Evolutionary conservation across 2,329 filamentous ascomycete genomes (phyloP).

Genomic region (Fusarium pilosicola): DNA sequence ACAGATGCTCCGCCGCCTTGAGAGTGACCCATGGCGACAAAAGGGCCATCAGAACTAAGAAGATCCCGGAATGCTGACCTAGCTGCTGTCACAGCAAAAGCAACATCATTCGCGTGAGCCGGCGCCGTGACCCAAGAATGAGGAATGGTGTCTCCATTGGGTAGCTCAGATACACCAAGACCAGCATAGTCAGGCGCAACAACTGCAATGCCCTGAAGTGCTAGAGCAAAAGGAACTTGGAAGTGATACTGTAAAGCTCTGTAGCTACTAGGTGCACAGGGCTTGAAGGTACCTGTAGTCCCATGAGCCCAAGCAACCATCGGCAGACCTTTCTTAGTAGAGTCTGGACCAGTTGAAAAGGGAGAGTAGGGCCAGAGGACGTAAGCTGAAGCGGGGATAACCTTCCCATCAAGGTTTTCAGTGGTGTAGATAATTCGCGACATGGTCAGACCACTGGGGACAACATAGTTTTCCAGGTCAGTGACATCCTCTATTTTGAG

Average conservation of each 20-base stretch:
- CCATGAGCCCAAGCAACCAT: constrained; percentile 2
- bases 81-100: constrained; percentile 21
- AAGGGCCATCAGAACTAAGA: not conserved
- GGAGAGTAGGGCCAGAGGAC: not conserved
- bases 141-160: constrained; percentile 14
- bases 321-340: not conserved
- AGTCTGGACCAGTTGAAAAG: not conserved
- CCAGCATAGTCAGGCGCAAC: constrained; percentile 30
- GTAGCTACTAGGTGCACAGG: constrained; percentile 28
- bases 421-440: constrained; percentile 28
- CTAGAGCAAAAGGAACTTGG: constrained; percentile 24
- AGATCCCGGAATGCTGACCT: constrained; percentile 12
- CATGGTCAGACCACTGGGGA: constrained; percentile 25
- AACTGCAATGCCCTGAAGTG: constrained; percentile 28
- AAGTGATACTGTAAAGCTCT: constrained; percentile 29
- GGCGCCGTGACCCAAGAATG: constrained; percentile 23
- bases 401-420: constrained; percentile 8
- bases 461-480: constrained; percentile 13
- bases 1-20: constrained; percentile 1
- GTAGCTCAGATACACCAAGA: constrained; percentile 18
- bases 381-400: constrained; percentile 18
- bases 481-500: constrained; percentile 9
- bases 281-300: constrained; percentile 22
- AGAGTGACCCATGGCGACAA: constrained; percentile 1
- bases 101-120: constrained; percentile 29